Evolutionary conservation across 2,329 filamentous ascomycete species (phyloP), one percentile per base, ranked within the genome.

Genomic region (Arachnomyces sp.): DNA sequence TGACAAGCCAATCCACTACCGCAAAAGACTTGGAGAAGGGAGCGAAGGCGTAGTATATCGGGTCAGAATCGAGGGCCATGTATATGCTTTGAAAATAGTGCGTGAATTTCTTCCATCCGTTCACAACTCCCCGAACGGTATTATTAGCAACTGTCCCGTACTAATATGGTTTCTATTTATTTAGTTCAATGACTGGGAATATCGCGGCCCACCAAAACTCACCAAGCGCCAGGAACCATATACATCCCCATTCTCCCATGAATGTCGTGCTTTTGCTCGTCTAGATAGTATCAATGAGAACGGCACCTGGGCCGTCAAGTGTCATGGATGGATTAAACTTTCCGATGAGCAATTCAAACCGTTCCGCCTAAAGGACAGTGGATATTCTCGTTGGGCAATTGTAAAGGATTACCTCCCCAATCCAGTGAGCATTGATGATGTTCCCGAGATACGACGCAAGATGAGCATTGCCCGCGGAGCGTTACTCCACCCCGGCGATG

Each of bases 11-110:
- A 33, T 44, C 15, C 28, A 25, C 5, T 42, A 16, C 9, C 13
- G 28, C 11, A 28, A 36, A 18, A 21, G 13, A 12, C 30, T 46
- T 13, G 41, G 37, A 4, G 21, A n/a, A 13, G 44, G 44, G 2
- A n/a, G 28, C 7, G 41, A 46, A 31, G 44, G 39, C 7, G 28
- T 25, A 12, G 44, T 46, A 4, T 43, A 36, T 16, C 34, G 15
- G 3, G 39, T 42, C 4, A 25, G 36, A 29, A 42, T 46, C 9
- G 34, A 34, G 28, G 31, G 35, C 6, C 16, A 33, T 2, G 28
- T 28, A 8, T 41, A 43, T 37, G 43, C 43, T 28, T 32, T 44
- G 9, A 47, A 39, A 36, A 37, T 45, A 15, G 44, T 46, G 33
- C 37, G 37, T 35, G 7, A 8, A n/a, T n/a, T 25, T 5, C 9